Conservation (phyloP, 768 basidiomycete species). For the Russula virescens region DNA sequence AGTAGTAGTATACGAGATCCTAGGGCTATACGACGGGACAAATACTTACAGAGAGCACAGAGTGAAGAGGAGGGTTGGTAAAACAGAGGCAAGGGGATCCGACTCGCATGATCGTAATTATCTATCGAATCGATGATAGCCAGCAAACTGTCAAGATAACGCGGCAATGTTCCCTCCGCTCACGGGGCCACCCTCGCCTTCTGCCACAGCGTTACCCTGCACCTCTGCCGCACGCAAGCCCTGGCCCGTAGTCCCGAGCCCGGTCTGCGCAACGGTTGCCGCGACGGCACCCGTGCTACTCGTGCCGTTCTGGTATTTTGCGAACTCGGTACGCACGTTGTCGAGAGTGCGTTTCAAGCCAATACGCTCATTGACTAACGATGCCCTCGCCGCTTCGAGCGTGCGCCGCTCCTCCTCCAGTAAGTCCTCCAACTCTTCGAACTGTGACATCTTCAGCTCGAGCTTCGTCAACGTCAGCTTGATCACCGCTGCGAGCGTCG, state of each 20-base stretch:
- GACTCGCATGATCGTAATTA: neutral
- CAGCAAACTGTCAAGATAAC: conserved; percentile 33
- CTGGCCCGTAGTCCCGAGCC: conserved; percentile 54
- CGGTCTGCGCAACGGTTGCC: conserved; percentile 33
- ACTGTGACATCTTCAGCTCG: conserved; percentile 91
- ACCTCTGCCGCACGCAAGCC: conserved; percentile 55
- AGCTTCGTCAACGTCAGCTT: conserved; percentile 82
- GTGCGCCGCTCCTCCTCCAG: conserved; percentile 85
- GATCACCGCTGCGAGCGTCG: conserved; percentile 76
- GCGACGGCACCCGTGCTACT: conserved; percentile 26
- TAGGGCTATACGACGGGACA: conserved; percentile 18
- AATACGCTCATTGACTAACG: conserved; percentile 73
- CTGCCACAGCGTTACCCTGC: conserved; percentile 37
- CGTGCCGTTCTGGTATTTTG: conserved; percentile 41
- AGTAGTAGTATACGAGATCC: conserved; percentile 19
- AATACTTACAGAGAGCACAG: conserved; percentile 19
- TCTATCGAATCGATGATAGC: neutral
- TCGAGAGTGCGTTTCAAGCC: conserved; percentile 69
- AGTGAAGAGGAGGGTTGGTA: neutral
- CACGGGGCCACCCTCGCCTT: conserved; percentile 51
- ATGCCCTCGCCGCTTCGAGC: conserved; percentile 76
- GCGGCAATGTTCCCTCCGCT: conserved; percentile 50
- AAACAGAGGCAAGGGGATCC: neutral
- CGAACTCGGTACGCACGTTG: conserved; percentile 55
- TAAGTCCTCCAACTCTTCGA: conserved; percentile 88